phyloP scores from a whole-genome alignment of 140 eudicot species.

The Bidens hawaiensis region DNA sequence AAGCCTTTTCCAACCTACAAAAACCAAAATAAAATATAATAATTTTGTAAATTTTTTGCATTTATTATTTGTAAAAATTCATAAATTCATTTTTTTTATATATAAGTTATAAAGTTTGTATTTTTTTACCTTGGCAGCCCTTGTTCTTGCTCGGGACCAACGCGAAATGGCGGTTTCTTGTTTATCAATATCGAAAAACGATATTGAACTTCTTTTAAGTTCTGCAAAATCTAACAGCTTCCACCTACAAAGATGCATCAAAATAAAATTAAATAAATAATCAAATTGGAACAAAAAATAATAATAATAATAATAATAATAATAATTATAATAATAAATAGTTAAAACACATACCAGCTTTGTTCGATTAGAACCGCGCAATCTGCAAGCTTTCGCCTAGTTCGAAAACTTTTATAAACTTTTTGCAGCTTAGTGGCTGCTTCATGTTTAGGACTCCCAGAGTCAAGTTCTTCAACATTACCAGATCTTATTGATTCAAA shows the following conservation, averaged over 20 bases:
- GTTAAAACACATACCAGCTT: constrained; percentile 68
- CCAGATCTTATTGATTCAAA: constrained; percentile 25
- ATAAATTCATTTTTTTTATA: background rate
- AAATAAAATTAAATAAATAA: background rate
- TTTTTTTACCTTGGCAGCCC: constrained; percentile 92
- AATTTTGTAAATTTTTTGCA: background rate
- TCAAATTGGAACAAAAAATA: background rate
- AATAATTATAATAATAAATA: no score
- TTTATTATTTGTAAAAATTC: background rate
- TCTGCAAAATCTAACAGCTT: constrained; percentile 92
- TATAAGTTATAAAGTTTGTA: no score
- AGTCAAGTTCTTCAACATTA: constrained; percentile 24
- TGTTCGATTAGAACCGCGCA: constrained; percentile 93
- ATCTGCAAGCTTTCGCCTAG: constrained; percentile 92
- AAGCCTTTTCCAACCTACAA: constrained; percentile 93
- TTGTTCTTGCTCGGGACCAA: constrained; percentile 96
- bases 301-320: no score
- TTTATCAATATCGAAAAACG: constrained; percentile 78
- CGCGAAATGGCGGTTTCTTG: constrained; percentile 93
- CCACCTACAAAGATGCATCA: constrained; percentile 54
- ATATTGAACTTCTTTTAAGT: constrained; percentile 86
- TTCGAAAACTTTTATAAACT: constrained; percentile 91
- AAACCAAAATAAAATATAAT: background rate
- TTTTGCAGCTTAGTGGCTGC: constrained; percentile 94
- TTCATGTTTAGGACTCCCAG: constrained; percentile 67